Base-by-base conservation (phyloP, 1,139 yeast genomes). In the Suhomyces choctaworum region DNA sequence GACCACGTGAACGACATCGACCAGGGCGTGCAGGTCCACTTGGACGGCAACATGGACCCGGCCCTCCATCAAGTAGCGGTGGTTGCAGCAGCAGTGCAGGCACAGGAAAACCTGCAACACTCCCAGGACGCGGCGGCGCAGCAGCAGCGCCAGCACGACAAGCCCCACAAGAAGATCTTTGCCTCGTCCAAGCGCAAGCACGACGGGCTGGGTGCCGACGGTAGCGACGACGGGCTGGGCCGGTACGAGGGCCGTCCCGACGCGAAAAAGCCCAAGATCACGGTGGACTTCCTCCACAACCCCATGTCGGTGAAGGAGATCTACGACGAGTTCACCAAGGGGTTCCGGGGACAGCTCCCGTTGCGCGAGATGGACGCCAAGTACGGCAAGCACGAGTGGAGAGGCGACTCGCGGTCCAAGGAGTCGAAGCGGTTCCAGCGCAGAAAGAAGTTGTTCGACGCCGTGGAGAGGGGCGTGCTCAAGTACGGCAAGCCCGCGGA, bases 381-480 rank as follows among this genome's bases (percentile, higher is more conserved):
- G 37, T 69, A 61, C 45, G 76, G 76, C 13, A 70, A 70, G 43
- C 63, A 63, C 42, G 66, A 65, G 37, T 70, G 76, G 76, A 52
- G 76, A 39, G 76, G 76, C 16, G 74, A 70, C 48, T 64, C 71
- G 8, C 47, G 76, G 27, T 65, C 73, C n/a, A 70, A 70, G 46
- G 75, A 70, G 38, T 61, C 68, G 25, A 70, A 70, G 48, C 51
- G 76, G 41, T 70, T 50, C 49, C 76, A 70, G 48, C 53, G 76
- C 44, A 52, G 76, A 28, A 70, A 69, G 46, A 64, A 70, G 48
- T 51, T 70, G 29, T 68, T 73, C 41, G 75, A 70, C 44, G 73
- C 75, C 19, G 66, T 70, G 26, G 66, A 64, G 29, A 48, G 70
- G 21, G 75, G 76, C 1, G 60, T 64, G 56, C 52, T 52, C 16